Evolutionary conservation across 345 rosid genomes (phyloP).

Genomic region (Syzygium aqueum): DNA sequence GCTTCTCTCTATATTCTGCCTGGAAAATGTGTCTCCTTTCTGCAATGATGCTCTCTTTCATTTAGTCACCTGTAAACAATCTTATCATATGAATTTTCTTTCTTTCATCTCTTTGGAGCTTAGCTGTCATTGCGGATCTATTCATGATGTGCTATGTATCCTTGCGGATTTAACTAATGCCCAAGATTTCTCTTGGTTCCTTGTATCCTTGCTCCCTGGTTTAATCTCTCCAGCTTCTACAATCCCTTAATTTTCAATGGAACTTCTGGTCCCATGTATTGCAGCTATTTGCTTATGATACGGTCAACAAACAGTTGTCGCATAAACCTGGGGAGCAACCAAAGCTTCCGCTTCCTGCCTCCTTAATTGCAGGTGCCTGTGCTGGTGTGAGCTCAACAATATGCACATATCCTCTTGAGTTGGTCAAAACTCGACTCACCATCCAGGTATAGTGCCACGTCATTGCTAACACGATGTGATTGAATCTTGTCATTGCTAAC

Average conservation of each 20-base stretch:
- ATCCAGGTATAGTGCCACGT: slow-evolving; percentile 46
- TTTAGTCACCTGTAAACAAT: neutral
- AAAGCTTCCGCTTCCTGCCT: slow-evolving; percentile 68
- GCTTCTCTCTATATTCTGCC: neutral
- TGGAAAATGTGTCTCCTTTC: neutral
- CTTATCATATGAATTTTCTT: neutral
- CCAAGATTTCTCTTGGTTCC: neutral
- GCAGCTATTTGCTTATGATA: slow-evolving; percentile 89
- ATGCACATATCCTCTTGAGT: slow-evolving; percentile 88
- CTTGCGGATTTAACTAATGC: neutral
- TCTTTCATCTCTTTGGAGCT: neutral
- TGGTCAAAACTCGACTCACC: slow-evolving; percentile 87
- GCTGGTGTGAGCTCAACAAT: slow-evolving; percentile 97
- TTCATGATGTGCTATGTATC: neutral
- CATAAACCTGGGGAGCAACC: slow-evolving; percentile 60
- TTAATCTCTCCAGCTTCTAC: neutral
- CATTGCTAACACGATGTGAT: neutral
- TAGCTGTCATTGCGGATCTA: neutral
- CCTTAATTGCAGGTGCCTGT: slow-evolving; percentile 89
- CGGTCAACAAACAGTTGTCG: slow-evolving; percentile 70
- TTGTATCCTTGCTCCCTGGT: neutral
- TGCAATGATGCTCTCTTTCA: neutral
- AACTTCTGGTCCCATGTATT: neutral
- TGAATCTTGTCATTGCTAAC: neutral
- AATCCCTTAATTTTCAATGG: neutral